A percentile compares a stretch with the other conserved stretches of the same genome.
These are phyloP conservation scores for Begonia loranthoides DNA, from an alignment of 306 rosid genomes.

Conservation along the genomic window DNA sequence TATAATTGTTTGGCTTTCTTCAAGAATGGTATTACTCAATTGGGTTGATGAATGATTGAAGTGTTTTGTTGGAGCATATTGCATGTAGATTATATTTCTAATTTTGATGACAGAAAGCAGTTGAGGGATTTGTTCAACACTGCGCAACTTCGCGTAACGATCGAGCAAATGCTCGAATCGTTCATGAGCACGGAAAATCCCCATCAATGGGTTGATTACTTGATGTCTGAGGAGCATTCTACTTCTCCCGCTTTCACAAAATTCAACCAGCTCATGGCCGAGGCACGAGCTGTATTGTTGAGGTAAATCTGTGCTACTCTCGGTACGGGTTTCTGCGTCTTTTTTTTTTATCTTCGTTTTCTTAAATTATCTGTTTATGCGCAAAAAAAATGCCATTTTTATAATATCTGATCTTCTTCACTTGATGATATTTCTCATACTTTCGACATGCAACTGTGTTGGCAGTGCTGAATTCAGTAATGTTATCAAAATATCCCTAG, in stretches of 20 bases:
- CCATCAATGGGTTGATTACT: constrained; percentile 64
- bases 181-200: constrained; percentile 66
- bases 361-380: no score
- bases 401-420: no score
- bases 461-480: constrained; percentile 64
- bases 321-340: constrained; percentile 33
- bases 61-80: no score
- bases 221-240: constrained; percentile 47
- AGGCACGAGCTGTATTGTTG: constrained; percentile 58
- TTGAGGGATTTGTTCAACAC: constrained; percentile 43
- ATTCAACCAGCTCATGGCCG: constrained; percentile 66
- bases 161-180: constrained; percentile 42
- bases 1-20: no score
- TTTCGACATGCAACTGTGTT: background rate
- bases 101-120: constrained; percentile 54
- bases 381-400: no score
- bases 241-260: constrained; percentile 33
- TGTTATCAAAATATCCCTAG: constrained; percentile 45
- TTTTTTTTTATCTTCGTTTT: no score
- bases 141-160: constrained; percentile 41
- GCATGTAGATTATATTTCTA: no score
- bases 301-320: constrained; percentile 70
- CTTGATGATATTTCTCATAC: no score
- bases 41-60: no score
- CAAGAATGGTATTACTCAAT: no score